Evolutionary conservation across 1,284 basidiomycete genomes (phyloP).

Genomic region (Ceratobasidium sp.): DNA sequence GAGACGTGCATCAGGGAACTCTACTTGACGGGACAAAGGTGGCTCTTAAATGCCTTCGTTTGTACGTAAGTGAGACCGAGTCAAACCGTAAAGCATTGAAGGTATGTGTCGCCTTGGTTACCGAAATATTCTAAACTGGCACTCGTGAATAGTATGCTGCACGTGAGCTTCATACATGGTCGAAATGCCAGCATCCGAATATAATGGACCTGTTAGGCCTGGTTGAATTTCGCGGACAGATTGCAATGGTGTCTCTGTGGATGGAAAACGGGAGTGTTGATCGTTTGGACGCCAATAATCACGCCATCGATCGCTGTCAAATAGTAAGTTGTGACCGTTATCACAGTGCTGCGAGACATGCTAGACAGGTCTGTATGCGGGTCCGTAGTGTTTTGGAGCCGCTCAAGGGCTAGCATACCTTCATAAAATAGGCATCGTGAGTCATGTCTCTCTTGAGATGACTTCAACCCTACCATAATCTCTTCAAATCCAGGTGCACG

Average conservation of each 20-base stretch:
- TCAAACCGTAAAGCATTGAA: background rate
- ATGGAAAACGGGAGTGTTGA: background rate
- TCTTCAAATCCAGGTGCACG: background rate
- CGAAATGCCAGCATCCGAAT: conserved; percentile 17
- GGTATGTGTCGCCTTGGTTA: background rate
- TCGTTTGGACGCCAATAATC: background rate
- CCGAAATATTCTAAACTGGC: background rate
- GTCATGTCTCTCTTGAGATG: background rate
- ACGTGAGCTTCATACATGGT: conserved; percentile 12
- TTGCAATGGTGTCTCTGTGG: too few relatives aligned
- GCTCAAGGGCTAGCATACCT: conserved; percentile 11
- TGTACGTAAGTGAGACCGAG: background rate
- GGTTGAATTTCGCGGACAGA: background rate
- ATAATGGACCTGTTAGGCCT: background rate
- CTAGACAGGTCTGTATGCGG: background rate
- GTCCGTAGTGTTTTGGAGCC: background rate
- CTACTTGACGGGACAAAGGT: background rate
- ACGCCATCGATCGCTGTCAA: background rate
- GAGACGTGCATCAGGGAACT: conserved; percentile 8
- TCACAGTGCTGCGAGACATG: background rate
- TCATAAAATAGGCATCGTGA: conserved; percentile 3
- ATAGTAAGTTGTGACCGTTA: background rate
- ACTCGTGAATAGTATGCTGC: background rate
- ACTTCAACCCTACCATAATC: background rate
- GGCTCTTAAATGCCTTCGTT: conserved; percentile 5